These are phyloP conservation scores for Ogataea trehalophila DNA, from an alignment of 805 yeast genomes.

Conservation along the genomic window DNA sequence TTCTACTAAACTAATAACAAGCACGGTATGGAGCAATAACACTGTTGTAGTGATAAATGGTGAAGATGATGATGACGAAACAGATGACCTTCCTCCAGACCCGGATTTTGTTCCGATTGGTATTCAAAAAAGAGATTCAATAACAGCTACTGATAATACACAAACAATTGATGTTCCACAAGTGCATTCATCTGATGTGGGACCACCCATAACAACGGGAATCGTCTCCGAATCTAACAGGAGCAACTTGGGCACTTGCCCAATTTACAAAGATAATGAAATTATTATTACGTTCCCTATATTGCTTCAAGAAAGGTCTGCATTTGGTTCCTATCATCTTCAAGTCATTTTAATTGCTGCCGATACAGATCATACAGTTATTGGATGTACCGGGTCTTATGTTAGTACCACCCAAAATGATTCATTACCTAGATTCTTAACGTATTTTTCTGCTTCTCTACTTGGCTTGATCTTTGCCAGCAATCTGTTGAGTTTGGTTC, in stretches of 20 bases:
- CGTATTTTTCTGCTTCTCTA: constrained; percentile 36
- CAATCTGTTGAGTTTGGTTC: constrained; percentile 33
- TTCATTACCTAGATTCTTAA: constrained; percentile 36
- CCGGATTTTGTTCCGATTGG: constrained; percentile 13
- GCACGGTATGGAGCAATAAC: not conserved
- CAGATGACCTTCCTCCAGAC: not conserved
- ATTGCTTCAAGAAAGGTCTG: constrained; percentile 21
- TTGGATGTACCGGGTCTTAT: constrained; percentile 45
- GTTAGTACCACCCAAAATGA: constrained; percentile 44
- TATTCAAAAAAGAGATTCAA: constrained; percentile 7
- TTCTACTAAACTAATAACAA: not conserved
- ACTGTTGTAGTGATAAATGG: not conserved
- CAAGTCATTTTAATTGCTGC: constrained; percentile 39
- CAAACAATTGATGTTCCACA: not conserved
- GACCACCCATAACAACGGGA: not conserved
- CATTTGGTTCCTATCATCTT: constrained; percentile 43
- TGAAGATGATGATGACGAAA: not conserved
- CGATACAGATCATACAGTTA: constrained; percentile 28
- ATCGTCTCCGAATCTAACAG: not conserved
- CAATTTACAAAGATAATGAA: constrained; percentile 25
- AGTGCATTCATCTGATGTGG: not conserved
- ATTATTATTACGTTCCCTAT: constrained; percentile 23
- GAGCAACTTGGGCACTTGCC: constrained; percentile 19
- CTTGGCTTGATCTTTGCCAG: constrained; percentile 33
- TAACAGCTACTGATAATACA: not conserved